Base-by-base conservation (phyloP, 495 filamentous ascomycete species). In the Penicillium ochrochloron region DNA sequence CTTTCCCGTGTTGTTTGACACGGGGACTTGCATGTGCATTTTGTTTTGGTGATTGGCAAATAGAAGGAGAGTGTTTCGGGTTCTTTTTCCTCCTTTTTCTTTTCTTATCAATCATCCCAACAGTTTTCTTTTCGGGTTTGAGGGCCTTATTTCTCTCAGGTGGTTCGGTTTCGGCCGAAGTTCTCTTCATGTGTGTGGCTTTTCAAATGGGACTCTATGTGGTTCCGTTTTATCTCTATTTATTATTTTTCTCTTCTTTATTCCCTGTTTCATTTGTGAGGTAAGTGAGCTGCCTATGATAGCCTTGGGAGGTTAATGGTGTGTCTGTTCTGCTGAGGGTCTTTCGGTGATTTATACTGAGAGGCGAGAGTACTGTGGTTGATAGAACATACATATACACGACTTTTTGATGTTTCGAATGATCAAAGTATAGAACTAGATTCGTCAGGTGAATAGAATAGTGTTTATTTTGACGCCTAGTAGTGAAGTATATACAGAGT, bases 1-100 rank as follows among this genome's bases (percentile, higher is more conserved):
- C 11, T 37, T 10, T 37, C 19, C 19, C 33, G 10, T 37, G 25
- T 56, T 37, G 9, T 37, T 21, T 21, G 37, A 0, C 17, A 27
- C 25, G 27, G 15, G 48, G 25, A 17, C 25, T 27, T 65, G 63
- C 58, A 65, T 58, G 56, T 58, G 56, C 53, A 56, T 56, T 17
- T 17, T 54, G 21, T 33, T 33, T 14, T 52, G 50, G 42, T 48
- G 42, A 48, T 48, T 52, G 25, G 25, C 48, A 48, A 34, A 56
- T 56, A 56, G 53, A 56, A 3, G 5, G 52, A 54, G 23, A 54
- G 1, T 15, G 33, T 54, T 17, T 33, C 17, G 8, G 53, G 31
- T 56, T 48, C 23, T 4, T 44, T 44, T 17, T n/a, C 15, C 5
- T 7, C 3, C 2, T 17, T 41, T 56, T 34, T 35, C 14, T 56